phyloP scores from a whole-genome alignment of 78 protist genomes.

The Speleostelium caveatum region DNA sequence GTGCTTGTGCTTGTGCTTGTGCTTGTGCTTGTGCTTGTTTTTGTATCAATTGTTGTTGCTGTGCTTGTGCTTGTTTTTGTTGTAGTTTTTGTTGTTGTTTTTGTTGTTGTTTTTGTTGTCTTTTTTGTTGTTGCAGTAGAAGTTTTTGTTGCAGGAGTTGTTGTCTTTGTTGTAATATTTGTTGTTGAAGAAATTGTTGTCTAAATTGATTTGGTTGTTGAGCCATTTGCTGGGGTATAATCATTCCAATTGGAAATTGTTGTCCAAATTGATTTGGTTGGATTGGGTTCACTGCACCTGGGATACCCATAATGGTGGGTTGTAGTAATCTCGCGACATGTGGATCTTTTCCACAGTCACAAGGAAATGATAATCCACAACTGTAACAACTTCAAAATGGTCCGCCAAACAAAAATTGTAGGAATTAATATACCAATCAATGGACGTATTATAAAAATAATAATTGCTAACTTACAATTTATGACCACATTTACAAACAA shows the following conservation, averaged over 20 bases:
- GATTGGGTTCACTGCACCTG: neutral
- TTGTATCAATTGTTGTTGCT: no score
- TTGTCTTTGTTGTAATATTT: neutral
- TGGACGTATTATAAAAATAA: neutral
- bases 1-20: no score
- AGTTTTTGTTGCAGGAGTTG: neutral
- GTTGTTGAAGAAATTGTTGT: no score
- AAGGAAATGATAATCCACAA: conserved; percentile 34
- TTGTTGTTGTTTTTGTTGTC: no score
- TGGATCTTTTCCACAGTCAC: conserved; percentile 46
- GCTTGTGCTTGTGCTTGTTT: no score
- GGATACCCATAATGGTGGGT: neutral
- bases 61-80: no score
- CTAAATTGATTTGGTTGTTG: neutral
- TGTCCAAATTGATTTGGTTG: neutral
- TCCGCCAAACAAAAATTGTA: neutral
- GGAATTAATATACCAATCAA: neutral
- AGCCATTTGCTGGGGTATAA: neutral
- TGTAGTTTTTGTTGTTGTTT: no score
- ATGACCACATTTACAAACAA: conserved; percentile 35
- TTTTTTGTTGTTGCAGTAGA: neutral
- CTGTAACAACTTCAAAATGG: conserved; percentile 28
- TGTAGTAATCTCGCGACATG: neutral
- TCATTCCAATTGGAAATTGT: neutral
- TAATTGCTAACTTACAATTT: neutral